These are phyloP conservation scores for Pleurozium schreberi DNA, from an alignment of 225 moss, liverwort and hornwort genomes.

Conservation along the genomic window DNA sequence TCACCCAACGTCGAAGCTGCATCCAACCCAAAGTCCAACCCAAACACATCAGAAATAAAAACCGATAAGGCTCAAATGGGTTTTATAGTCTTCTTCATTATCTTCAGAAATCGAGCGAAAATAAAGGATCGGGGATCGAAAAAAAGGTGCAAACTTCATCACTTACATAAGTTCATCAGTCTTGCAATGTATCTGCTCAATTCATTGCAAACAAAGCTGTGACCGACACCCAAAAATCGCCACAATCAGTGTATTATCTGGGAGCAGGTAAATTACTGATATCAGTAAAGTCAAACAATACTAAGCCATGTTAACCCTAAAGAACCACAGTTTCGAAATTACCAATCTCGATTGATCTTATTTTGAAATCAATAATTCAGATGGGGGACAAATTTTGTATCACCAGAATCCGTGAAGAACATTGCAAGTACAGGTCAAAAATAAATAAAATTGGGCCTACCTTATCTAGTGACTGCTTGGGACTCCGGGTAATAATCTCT, in stretches of 20 bases:
- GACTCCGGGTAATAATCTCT: background rate
- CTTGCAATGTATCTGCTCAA: conserved; percentile 12
- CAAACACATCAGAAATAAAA: background rate
- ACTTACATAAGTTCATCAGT: conserved; percentile 9
- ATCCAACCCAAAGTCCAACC: background rate
- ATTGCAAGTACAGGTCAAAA: background rate
- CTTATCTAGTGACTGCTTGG: background rate
- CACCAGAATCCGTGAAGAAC: background rate
- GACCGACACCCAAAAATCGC: conserved; percentile 1
- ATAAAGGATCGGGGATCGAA: background rate
- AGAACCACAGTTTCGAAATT: background rate
- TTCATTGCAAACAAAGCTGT: conserved; percentile 19
- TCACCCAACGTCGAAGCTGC: conserved; percentile 36
- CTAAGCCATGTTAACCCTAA: background rate
- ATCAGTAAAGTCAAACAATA: background rate
- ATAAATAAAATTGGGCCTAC: background rate
- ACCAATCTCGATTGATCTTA: background rate
- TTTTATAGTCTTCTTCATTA: background rate
- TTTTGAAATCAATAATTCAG: background rate
- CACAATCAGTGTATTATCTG: background rate
- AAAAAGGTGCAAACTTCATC: background rate
- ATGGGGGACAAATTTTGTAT: background rate
- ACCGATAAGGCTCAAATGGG: background rate
- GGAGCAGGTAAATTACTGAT: background rate
- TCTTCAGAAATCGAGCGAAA: background rate